Evolutionary conservation across 2,329 filamentous ascomycete species (phyloP), one percentile per base, ranked within the genome.

Genomic region (Dothideomycetes sp.): DNA sequence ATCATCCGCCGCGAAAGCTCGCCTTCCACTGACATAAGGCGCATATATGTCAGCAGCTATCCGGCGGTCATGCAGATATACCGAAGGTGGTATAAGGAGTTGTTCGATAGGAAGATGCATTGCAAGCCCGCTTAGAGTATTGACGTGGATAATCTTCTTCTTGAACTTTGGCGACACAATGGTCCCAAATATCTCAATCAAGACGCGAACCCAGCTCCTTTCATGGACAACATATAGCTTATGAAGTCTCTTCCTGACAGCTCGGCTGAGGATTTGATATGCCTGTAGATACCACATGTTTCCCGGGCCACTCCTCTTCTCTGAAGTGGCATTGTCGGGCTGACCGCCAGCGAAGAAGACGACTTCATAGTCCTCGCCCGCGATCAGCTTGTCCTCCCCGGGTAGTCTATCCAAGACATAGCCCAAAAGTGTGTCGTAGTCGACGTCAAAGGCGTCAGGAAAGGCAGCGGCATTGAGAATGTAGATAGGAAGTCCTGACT

Each of bases 251-350:
- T 75, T 75, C 43, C 70, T 62, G 52, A 70, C 68, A 4, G 70
- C 70, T 44, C 72, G 56, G 24, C 66, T 66, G 37, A 75, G 60
- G 44, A 73, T 61, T 49, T 73, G 68, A 53, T 75, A 75, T 12
- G 70, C 70, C 48, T 74, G 70, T 37, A 75, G 55, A 46, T 72
- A 73, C 72, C 72, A 75, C 30, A 68, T 68, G 62, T 68, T 70
- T 18, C 67, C 66, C 2, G 72, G 70, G 1, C 57, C 57, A 37
- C 60, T 60, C 53, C 68, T 72, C 54, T 65, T 71, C 31, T 57
- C 51, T 17, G 43, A 53, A 8, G 63, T 65, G 11, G 57, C 59
- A 34, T 59, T 62, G 35, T 63, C 66, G 34, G 62, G 61, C 29
- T 63, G 63, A 8, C 69, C 70, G n/a, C 70, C 71, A 4, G 71